Percentiles rank a stretch among this genome's conserved stretches.
Evolutionary conservation across 2,329 filamentous ascomycete genomes (phyloP).

Genomic region (Diaporthe batatas): DNA sequence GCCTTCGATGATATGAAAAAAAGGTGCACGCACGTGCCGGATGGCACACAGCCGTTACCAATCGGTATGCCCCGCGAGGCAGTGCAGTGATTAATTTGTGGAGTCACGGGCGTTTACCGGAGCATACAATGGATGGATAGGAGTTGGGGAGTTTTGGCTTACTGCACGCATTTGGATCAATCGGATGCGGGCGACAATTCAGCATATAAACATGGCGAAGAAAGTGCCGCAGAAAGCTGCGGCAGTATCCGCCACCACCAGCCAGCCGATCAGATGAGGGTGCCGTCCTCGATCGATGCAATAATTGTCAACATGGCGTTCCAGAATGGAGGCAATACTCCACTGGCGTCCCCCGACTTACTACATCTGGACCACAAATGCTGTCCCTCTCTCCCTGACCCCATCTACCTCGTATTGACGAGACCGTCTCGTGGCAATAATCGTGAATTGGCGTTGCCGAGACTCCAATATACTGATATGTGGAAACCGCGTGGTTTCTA

Average conservation of each 20-base stretch:
- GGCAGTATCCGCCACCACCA: not conserved
- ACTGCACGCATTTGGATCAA: constrained; percentile 12
- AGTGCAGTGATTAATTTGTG: constrained; percentile 24
- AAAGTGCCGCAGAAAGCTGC: not conserved
- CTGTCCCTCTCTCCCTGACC: not conserved
- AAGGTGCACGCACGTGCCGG: constrained; percentile 12
- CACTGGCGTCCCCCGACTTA: constrained; percentile 25
- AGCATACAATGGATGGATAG: constrained; percentile 12
- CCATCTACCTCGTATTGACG: not conserved
- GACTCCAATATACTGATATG: not conserved
- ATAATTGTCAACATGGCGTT: constrained; percentile 15
- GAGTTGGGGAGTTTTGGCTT: constrained; percentile 21
- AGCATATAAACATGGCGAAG: not conserved
- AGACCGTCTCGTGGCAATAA: not conserved
- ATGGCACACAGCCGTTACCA: constrained; percentile 12
- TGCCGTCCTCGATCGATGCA: constrained; percentile 6
- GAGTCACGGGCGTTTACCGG: constrained; percentile 25
- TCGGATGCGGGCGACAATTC: not conserved
- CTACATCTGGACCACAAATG: not conserved
- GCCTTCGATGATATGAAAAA: not conserved
- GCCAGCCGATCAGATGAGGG: not conserved
- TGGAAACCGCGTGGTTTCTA: too few relatives aligned
- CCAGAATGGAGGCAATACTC: constrained; percentile 29
- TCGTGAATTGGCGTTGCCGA: not conserved
- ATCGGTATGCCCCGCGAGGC: constrained; percentile 11